Evolutionary conservation across 2,329 filamentous ascomycete genomes (phyloP), one percentile per base, ranked within the genome.

Genomic region (Knufia petricola): DNA sequence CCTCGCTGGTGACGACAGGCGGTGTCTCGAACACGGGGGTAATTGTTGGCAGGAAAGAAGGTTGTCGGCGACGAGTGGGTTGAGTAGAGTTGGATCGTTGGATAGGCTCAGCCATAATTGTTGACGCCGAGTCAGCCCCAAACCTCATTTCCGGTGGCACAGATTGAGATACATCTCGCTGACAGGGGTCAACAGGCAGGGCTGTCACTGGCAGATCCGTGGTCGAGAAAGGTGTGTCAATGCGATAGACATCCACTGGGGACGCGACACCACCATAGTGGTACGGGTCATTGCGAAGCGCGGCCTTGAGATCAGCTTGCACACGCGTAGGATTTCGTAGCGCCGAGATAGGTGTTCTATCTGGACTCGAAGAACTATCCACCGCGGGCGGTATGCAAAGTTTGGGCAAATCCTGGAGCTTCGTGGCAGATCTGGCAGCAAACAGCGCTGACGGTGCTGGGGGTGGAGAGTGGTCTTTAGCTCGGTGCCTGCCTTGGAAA

Each of bases 71-170:
- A 21, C 51, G 54, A 58, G 52, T 17, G 52, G 60, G 48, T 43
- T 54, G 30, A 13, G 66, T 69, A 4, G 71, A 70, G 24, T 63
- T 60, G 31, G 67, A 63, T 40, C 76, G 73, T 52, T 65, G 56
- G 34, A 74, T 62, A 43, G 72, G 72, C 34, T 75, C 70, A 21
- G 54, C 50, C 19, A 50, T 55, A 52, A 64, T 59, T 50, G 61
- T 37, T 20, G 45, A 42, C 3, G 55, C 63, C 52, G 64, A 8
- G 4, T 36, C 32, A 4, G 10, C 60, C 26, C 81, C 78, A 71
- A 84, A 95, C 63, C 80, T 82, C 88, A 95, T 95, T 68, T 94
- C 82, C 4, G 90, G 90, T 37, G 90, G 90, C 0, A 95, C 90
- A 3, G 89, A 95, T 65, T 95, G 87, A 21, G 87, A 94, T 40